Conservation (phyloP, 257 asterid species). For the Penstemon newberryi region DNA sequence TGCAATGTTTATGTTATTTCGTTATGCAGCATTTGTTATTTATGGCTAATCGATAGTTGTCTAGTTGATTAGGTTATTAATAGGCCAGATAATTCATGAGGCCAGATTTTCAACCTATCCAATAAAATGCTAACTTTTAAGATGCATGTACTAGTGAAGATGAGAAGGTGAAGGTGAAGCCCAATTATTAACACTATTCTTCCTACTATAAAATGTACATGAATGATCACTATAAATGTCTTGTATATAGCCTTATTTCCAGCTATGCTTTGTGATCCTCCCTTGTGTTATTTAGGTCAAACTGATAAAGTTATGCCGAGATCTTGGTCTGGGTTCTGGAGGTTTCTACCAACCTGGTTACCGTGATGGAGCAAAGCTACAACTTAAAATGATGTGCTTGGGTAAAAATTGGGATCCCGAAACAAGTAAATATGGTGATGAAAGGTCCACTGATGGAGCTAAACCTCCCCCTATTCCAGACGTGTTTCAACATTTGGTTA, state of each 20-base stretch:
- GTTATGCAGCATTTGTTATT: neutral
- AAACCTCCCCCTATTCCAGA: constrained; percentile 64
- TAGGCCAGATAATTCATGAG: neutral
- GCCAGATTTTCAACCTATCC: neutral
- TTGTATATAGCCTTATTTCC: neutral
- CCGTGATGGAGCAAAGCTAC: constrained; percentile 59
- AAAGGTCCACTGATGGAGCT: constrained; percentile 59
- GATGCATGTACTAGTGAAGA: constrained; percentile 1
- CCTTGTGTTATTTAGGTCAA: constrained; percentile 46
- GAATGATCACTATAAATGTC: neutral
- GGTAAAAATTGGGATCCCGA: constrained; percentile 86
- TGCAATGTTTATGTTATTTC: neutral
- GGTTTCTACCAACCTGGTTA: constrained; percentile 84
- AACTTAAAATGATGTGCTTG: constrained; percentile 83
- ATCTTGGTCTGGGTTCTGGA: constrained; percentile 67
- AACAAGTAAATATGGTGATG: constrained; percentile 45
- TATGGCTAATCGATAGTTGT: neutral
- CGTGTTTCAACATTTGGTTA: constrained; percentile 52
- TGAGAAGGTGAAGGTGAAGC: neutral
- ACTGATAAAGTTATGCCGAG: constrained; percentile 49
- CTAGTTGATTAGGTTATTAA: constrained; percentile 9
- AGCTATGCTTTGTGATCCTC: neutral
- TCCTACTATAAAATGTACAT: constrained; percentile 1
- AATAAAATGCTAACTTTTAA: neutral
- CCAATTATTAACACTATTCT: neutral